Evolutionary conservation across 129 eudicot species (phyloP).

Genomic region (Daucus carota): DH1_v3.0 NC_030384.2:28276501-28277000

Average conservation of each 20-base stretch:
- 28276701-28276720: background rate
- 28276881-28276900: background rate
- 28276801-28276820: background rate
- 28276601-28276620: background rate
- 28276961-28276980: slow-evolving; percentile 22
- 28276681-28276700: background rate
- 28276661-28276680: background rate
- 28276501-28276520: background rate
- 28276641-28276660: background rate
- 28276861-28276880: background rate
- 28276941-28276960: background rate
- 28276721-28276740: background rate
- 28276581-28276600: background rate
- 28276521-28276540: background rate
- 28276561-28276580: background rate
- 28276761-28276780: background rate
- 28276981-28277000: slow-evolving; percentile 37
- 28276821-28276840: background rate
- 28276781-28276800: background rate
- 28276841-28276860: background rate
- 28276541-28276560: background rate
- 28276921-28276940: background rate
- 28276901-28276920: background rate
- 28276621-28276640: background rate
- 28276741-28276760: slow-evolving; percentile 2